phyloP scores from a whole-genome alignment of 2,329 filamentous ascomycete species.

The Hymenoscyphus albidus region DNA sequence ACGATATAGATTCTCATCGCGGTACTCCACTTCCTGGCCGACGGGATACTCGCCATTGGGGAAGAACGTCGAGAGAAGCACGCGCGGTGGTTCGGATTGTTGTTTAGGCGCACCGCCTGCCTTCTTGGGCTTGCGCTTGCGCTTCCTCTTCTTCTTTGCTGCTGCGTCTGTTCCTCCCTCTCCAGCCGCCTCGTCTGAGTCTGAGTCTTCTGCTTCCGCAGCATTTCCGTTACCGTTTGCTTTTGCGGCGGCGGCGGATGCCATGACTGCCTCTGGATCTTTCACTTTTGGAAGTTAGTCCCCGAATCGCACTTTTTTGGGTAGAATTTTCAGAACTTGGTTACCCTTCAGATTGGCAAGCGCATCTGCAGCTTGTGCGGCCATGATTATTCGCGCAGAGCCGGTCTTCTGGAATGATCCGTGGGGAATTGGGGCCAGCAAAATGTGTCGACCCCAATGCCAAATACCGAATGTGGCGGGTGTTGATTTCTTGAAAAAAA shows the following conservation, averaged over 20 bases:
- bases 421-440: not conserved
- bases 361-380: constrained; percentile 63
- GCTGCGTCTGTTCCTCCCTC: constrained; percentile 39
- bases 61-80: constrained; percentile 71
- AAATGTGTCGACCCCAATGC: not conserved
- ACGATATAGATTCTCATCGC: constrained; percentile 71
- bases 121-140: constrained; percentile 74
- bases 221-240: constrained; percentile 27
- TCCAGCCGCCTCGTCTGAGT: constrained; percentile 47
- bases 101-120: constrained; percentile 64
- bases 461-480: not conserved
- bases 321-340: not conserved
- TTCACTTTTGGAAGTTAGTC: constrained; percentile 28
- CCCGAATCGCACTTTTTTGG: constrained; percentile 4
- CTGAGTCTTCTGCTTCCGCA: constrained; percentile 44
- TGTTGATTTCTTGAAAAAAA: not conserved
- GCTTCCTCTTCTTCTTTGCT: constrained; percentile 54
- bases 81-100: constrained; percentile 74
- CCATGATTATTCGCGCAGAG: constrained; percentile 23
- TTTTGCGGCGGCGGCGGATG: constrained; percentile 29
- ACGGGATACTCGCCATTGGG: constrained; percentile 68
- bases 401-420: not conserved
- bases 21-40: constrained; percentile 75
- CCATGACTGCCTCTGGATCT: constrained; percentile 31
- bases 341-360: constrained; percentile 86